Conservation (phyloP, 441 rosid species). For the Flueggea neowawraea region DNA sequence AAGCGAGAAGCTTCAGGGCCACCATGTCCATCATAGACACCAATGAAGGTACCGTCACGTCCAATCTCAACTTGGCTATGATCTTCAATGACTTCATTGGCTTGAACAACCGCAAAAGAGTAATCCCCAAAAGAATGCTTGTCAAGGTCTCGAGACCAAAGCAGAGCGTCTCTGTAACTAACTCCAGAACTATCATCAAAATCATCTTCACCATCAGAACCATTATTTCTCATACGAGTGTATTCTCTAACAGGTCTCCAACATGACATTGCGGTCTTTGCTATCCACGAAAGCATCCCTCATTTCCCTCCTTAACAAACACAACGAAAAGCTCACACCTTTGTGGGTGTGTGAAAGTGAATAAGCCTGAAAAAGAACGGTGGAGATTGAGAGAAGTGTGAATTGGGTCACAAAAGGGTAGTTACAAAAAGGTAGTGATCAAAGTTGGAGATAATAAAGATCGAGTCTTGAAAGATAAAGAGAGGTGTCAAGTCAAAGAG, state of each 20-base stretch:
- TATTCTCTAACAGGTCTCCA: slow-evolving; percentile 66
- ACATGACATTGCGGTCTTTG: slow-evolving; percentile 62
- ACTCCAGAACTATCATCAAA: slow-evolving; percentile 27
- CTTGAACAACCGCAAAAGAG: slow-evolving; percentile 82
- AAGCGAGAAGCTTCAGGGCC: slow-evolving; percentile 88
- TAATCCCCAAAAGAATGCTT: slow-evolving; percentile 75
- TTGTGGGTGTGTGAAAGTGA: too few species aligned
- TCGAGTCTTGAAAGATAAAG: too few species aligned
- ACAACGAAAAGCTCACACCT: slow-evolving; percentile 5
- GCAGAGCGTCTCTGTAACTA: slow-evolving; percentile 32
- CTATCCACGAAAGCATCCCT: slow-evolving; percentile 83
- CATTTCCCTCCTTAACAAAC: slow-evolving; percentile 51
- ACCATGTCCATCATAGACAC: slow-evolving; percentile 97
- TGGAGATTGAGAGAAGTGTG: not conserved
- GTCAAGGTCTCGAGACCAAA: slow-evolving; percentile 82
- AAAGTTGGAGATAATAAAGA: too few species aligned
- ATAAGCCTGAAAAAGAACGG: too few species aligned
- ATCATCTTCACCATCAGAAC: slow-evolving; percentile 17
- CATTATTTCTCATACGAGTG: slow-evolving; percentile 77
- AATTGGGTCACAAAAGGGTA: too few species aligned
- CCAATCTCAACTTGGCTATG: slow-evolving; percentile 85
- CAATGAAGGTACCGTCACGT: slow-evolving; percentile 64
- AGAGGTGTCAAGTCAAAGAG: too few species aligned
- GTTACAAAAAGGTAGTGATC: too few species aligned
- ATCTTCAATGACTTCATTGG: slow-evolving; percentile 82